Base-by-base conservation (phyloP, 2,329 filamentous ascomycete species). In the Neonectria magnoliae region DNA sequence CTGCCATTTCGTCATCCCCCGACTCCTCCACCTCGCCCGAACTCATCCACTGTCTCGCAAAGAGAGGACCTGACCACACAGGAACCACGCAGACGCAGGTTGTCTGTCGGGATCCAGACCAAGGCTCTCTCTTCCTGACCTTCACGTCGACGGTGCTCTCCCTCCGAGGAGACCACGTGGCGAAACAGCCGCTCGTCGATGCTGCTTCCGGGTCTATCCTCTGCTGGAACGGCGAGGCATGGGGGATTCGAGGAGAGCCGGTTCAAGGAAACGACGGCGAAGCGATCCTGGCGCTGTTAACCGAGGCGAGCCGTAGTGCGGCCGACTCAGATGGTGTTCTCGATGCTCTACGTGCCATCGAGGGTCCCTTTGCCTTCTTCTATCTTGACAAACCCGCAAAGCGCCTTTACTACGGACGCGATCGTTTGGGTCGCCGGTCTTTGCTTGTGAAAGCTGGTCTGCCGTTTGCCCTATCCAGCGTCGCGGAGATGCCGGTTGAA, bases 181-280 rank as follows among this genome's bases (percentile, higher is more conserved):
- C 90, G 7, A 76, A 81, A 36, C 96, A 98, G 77, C 96, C 96
- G 2, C 85, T 97, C 4, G 78, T 85, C 45, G 87, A 91, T 68
- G 41, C 75, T 3, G 67, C 71, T 0, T 85, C 85, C 0, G 84
- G 85, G 4, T 93, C 91, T 1, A 82, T 93, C 1, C 84, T 99
- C 2, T 98, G 95, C 84, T 99, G 96, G 96, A 99, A 99, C 75
- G 96, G 96, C 47, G 96, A 99, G 77, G 95, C 94, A 1, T 99
- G 96, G 96, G 90, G 87, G 62, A 84, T 97, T 54, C 80, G 79
- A 9, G 85, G 84, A 36, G 72, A 84, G 10, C 73, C 77, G 1
- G 82, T 97, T n/a, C 63, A 74, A 6, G 92, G 89, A 62, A 98
- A 97, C 75, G 96, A 99, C 79, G 92, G 92, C 3, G 85, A 91